Percentiles rank a stretch among this genome's conserved stretches.
Conservation (phyloP, 169 alveolate species). For the Cryptosporidium tyzzeri region DNA sequence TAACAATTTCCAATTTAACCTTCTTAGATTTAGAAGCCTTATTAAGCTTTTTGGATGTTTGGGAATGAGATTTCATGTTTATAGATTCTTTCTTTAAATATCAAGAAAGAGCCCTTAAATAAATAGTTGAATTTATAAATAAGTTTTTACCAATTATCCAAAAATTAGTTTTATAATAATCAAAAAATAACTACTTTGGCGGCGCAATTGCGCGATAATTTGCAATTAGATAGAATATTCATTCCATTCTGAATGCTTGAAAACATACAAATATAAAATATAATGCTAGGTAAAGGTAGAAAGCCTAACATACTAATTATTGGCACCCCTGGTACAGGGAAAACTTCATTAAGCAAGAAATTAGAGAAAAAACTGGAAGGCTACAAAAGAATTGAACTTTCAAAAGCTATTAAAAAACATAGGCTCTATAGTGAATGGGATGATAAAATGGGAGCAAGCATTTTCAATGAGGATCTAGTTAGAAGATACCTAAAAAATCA, state of each 20-base stretch:
- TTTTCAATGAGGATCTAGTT: slow-evolving; percentile 83
- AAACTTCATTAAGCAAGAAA: slow-evolving; percentile 80
- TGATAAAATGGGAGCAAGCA: slow-evolving; percentile 82
- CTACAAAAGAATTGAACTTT: slow-evolving; percentile 79
- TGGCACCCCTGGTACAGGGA: slow-evolving; percentile 87
- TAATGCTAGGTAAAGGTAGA: slow-evolving; percentile 13
- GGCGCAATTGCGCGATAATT: background rate
- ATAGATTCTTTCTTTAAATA: background rate
- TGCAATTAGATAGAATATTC: background rate
- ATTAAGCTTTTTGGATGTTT: background rate
- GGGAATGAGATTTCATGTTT: background rate
- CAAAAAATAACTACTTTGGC: background rate
- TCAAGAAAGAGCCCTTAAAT: background rate
- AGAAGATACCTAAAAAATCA: slow-evolving; percentile 78
- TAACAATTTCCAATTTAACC: background rate
- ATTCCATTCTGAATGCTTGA: background rate
- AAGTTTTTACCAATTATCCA: background rate
- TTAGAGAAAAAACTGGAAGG: slow-evolving; percentile 77
- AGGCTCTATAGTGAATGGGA: slow-evolving; percentile 82
- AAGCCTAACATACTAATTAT: slow-evolving; percentile 81
- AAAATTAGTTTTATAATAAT: background rate
- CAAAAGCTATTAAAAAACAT: slow-evolving; percentile 79
- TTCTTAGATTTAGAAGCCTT: background rate
- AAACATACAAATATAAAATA: background rate
- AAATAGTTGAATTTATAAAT: background rate